Conservation (phyloP, 2,329 filamentous ascomycete species). For the Fusarium sp. region DNA sequence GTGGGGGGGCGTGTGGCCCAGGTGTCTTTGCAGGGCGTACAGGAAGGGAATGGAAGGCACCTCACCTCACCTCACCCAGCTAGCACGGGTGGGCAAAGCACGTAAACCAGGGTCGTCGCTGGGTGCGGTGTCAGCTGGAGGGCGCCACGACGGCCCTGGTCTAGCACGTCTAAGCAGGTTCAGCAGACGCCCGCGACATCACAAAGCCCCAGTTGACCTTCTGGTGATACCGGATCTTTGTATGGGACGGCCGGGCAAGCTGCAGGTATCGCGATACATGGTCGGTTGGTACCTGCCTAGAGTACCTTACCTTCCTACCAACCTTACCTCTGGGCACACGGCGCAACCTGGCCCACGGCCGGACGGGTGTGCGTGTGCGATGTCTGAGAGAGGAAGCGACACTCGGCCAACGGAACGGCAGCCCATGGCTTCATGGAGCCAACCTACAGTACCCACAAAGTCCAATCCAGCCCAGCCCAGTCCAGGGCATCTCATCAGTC, state of each 20-base stretch:
- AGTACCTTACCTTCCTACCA: neutral
- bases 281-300: slow-evolving; percentile 17
- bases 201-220: slow-evolving; percentile 22
- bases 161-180: slow-evolving; percentile 38
- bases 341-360: slow-evolving; percentile 33
- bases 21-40: slow-evolving; percentile 1
- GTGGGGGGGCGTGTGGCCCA: slow-evolving; percentile 21
- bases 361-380: slow-evolving; percentile 37
- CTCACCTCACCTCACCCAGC: slow-evolving; percentile 4
- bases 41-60: neutral
- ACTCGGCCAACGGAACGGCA: slow-evolving; percentile 42
- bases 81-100: slow-evolving; percentile 31
- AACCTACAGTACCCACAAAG: slow-evolving; percentile 7
- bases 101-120: slow-evolving; percentile 34
- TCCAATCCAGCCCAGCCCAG: slow-evolving; percentile 18
- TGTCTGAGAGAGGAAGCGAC: slow-evolving; percentile 40
- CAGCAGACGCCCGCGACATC: slow-evolving; percentile 33
- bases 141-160: slow-evolving; percentile 43
- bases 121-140: slow-evolving; percentile 43
- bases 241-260: slow-evolving; percentile 13
- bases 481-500: slow-evolving; percentile 6
- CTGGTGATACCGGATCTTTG: slow-evolving; percentile 22
- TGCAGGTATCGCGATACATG: slow-evolving; percentile 28
- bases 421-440: slow-evolving; percentile 31
- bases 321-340: slow-evolving; percentile 16